These are phyloP conservation scores for Ligustrum vulgare DNA, from an alignment of 257 asterid species.

Conservation along the genomic window DNA sequence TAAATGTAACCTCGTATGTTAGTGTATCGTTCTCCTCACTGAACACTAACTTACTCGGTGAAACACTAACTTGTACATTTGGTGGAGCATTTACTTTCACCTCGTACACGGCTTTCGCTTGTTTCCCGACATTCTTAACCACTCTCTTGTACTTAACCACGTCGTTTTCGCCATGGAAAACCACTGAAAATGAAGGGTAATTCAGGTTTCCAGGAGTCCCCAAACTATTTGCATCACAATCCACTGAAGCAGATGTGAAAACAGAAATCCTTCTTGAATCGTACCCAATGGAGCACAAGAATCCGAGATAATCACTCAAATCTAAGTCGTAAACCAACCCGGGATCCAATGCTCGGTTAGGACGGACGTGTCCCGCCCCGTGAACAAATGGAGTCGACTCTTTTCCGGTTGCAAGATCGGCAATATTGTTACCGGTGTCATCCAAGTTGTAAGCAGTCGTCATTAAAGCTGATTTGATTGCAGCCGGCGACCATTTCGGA, in stretches of 20 bases:
- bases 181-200: slow-evolving; percentile 85
- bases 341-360: slow-evolving; percentile 75
- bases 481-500: slow-evolving; percentile 76
- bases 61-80: slow-evolving; percentile 68
- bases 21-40: slow-evolving; percentile 36
- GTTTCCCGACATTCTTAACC: slow-evolving; percentile 70
- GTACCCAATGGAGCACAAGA: slow-evolving; percentile 74
- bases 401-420: slow-evolving; percentile 76
- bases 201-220: slow-evolving; percentile 74
- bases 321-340: slow-evolving; percentile 74
- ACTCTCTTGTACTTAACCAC: slow-evolving; percentile 66
- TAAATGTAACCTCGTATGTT: slow-evolving; percentile 70
- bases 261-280: slow-evolving; percentile 40
- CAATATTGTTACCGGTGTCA: slow-evolving; percentile 51
- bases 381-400: slow-evolving; percentile 61
- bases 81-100: slow-evolving; percentile 70
- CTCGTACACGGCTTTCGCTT: slow-evolving; percentile 45
- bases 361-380: slow-evolving; percentile 91
- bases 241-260: slow-evolving; percentile 46
- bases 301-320: slow-evolving; percentile 54
- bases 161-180: slow-evolving; percentile 30
- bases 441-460: slow-evolving; percentile 77
- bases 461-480: slow-evolving; percentile 85
- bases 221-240: slow-evolving; percentile 47
- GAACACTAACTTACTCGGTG: slow-evolving; percentile 65